Conservation (phyloP, 148 eudicot species). For the Camellia lanceoleosa region DNA sequence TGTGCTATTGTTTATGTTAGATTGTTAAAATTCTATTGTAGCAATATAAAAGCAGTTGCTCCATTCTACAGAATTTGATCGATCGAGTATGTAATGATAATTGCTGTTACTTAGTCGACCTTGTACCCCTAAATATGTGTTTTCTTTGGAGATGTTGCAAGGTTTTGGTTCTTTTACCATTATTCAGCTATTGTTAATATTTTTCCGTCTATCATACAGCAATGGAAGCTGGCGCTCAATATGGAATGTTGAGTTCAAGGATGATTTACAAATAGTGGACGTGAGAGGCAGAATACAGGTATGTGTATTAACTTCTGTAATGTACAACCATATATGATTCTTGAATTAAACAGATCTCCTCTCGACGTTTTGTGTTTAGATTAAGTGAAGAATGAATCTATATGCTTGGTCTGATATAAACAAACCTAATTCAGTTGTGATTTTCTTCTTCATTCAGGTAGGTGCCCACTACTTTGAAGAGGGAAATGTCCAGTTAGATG, state of each 20-base stretch:
- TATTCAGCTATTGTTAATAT: background rate
- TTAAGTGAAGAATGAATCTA: background rate
- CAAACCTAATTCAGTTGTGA: background rate
- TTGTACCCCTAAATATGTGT: background rate
- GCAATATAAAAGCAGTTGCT: slow-evolving; percentile 1
- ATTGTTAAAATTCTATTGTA: background rate
- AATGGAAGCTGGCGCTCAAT: slow-evolving; percentile 96
- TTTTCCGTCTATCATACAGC: slow-evolving; percentile 34
- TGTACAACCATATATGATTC: background rate
- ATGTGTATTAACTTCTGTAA: slow-evolving; percentile 14
- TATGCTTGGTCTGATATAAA: background rate
- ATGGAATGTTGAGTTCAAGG: slow-evolving; percentile 82
- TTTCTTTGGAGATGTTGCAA: background rate
- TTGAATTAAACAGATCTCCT: background rate
- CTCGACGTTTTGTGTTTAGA: background rate
- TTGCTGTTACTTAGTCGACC: background rate
- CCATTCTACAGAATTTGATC: background rate
- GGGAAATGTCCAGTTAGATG: slow-evolving; percentile 97
- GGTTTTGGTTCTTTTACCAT: background rate
- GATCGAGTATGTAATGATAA: background rate
- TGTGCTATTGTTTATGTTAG: slow-evolving; percentile 4
- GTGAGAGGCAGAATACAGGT: slow-evolving; percentile 84
- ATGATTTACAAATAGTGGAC: slow-evolving; percentile 77
- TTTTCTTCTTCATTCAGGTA: slow-evolving; percentile 49
- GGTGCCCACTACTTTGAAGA: slow-evolving; percentile 98